Evolutionary conservation across 169 alveolate genomes (phyloP), one percentile per base, ranked within the genome.

Genomic region (Pseudocohnilembus persalinus): DNA sequence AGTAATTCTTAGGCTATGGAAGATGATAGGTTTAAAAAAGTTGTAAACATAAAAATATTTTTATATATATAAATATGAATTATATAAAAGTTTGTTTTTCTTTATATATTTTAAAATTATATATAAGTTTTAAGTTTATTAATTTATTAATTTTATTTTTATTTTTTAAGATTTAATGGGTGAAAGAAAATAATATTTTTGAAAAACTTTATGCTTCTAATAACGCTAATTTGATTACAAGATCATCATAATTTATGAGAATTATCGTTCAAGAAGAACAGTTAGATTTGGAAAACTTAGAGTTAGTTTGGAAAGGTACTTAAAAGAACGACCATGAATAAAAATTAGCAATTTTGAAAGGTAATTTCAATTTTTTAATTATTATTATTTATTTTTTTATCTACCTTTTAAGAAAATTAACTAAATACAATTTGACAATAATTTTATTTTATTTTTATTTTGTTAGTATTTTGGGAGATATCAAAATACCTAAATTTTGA

Each of bases 211-310:
- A 93, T 29, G 86, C 88, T 72, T 86, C 87, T 73, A 91, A 91
- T 29, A 97, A 96, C 76, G 88, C 88, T 75, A 93, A 96, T 85
- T 65, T 96, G 4, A 92, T 96, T 26, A 86, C 93, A 63, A 91
- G 94, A 81, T 83, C 95, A 31, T 88, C 88, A 25, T 96, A 95
- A 33, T 86, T 96, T 31, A 65, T 96, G 33, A 93, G 92, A 81
- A 86, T 93, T 29, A 83, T 95, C 63, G 82, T 94, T 29, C 76
- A 83, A 29, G 95, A 93, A 81, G 90, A 92, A 82, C 81, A 83
- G 85, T 82, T 96, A 0, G 83, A 83, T 26, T 91, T 85, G 27
- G 82, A 88, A n/a, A 88, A 93, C 35, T 76, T 96, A 0, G 90
- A 91, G 80, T 68, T 89, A 72, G 89, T 96, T 6, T 94, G 97